Evolutionary conservation across 2,329 filamentous ascomycete genomes (phyloP), one percentile per base, ranked within the genome.

Genomic region (Ophiostoma quercus): DNA sequence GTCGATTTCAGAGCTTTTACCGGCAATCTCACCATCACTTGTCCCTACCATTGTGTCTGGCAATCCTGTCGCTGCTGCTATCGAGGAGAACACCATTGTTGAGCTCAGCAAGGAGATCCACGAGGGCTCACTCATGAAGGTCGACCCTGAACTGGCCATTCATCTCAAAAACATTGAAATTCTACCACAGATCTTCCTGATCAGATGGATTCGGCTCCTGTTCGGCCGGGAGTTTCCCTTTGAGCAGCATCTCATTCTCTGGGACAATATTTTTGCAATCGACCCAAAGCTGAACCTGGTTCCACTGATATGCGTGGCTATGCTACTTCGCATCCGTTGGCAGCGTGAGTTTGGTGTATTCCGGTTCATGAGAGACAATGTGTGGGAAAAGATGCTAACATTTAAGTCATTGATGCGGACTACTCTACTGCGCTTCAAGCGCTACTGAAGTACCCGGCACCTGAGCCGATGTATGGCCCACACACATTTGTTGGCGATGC

Each of bases 151-250:
- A 54, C 74, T 85, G 37, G 77, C 78, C 16, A 83, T 84, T 32
- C 94, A 98, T 78, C 84, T 99, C 22, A 89, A 88, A 71, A 86
- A 87, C 71, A 89, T 97, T 66, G 94, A 97, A 71, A 89, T 99
- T 72, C 81, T 97, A n/a, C 95, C 95, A 1, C 95, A 99, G 75
- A 94, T 99, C 67, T 99, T 98, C 76, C 82, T 98, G 32, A 96
- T 98, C 73, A 92, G 95, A 70, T 99, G 95, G 95, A 91, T 98
- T 71, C 88, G 95, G 37, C 86, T 99, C 0, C 81, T 99, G 0
- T 98, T 98, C 76, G 94, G 94, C 67, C 87, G 95, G 74, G 95
- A 99, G 78, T 98, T 97, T 75, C 88, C 92, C 0, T 96, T 98
- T 72, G 88, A 94, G 69, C 88, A 96, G 72, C 85, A 94, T 57